Conservation (phyloP, 1,284 basidiomycete genomes). For the Heterobasidion annosum region DNA sequence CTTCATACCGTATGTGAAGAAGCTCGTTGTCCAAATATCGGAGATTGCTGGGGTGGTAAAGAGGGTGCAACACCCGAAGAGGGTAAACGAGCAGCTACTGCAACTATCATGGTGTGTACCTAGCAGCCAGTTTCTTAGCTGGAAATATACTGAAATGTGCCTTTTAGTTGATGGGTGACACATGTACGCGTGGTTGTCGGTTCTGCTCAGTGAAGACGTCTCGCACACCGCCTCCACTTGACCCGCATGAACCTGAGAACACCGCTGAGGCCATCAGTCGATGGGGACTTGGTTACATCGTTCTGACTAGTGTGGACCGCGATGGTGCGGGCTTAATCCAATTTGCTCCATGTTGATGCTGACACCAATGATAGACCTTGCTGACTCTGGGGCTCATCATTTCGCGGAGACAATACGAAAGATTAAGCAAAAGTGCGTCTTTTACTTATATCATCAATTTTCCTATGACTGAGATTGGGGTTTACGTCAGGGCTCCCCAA, state of each 20-base stretch:
- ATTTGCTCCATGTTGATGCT: background rate
- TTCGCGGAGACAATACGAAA: slow-evolving; percentile 92
- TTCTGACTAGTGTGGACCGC: slow-evolving; percentile 93
- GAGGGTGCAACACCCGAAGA: slow-evolving; percentile 64
- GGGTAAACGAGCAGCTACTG: slow-evolving; percentile 82
- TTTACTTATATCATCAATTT: background rate
- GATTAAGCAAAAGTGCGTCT: slow-evolving; percentile 85
- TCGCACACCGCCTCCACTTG: slow-evolving; percentile 79
- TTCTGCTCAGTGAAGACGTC: slow-evolving; percentile 99
- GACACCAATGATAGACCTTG: slow-evolving; percentile 53
- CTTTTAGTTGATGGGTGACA: slow-evolving; percentile 94
- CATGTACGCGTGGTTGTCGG: slow-evolving; percentile 94
- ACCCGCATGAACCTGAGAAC: slow-evolving; percentile 96
- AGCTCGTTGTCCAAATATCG: slow-evolving; percentile 97
- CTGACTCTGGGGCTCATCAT: slow-evolving; percentile 88
- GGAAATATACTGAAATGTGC: background rate
- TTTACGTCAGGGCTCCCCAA: slow-evolving; percentile 65
- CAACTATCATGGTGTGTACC: slow-evolving; percentile 90
- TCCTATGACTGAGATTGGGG: background rate
- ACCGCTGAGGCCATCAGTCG: slow-evolving; percentile 97
- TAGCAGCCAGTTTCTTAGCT: background rate
- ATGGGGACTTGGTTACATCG: slow-evolving; percentile 98
- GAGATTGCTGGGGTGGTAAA: slow-evolving; percentile 97
- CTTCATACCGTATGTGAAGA: slow-evolving; percentile 99
- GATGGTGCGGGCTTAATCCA: slow-evolving; percentile 57